Base-by-base conservation (phyloP, 169 alveolate genomes). In the Cryptosporidium felis region DNA sequence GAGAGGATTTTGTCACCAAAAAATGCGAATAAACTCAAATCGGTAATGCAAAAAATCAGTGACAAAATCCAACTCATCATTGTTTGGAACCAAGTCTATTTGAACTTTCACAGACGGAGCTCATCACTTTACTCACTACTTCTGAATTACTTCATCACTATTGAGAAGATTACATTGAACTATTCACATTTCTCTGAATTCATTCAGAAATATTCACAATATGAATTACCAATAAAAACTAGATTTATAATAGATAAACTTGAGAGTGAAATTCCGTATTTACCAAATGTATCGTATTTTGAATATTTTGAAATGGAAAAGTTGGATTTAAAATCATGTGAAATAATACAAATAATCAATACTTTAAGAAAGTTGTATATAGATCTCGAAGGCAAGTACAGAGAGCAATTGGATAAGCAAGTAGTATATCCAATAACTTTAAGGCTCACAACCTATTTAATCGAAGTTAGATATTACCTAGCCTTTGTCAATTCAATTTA, bases 31-130 rank as follows among this genome's bases (percentile, higher is more conserved):
- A 9, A 8, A 12, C 0, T 51, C n/a, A 56, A 5, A 26, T 28
- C 0, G 32, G 14, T 56, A 21, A 56, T 56, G 16, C 3, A 8
- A 23, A 56, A 53, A 56, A 56, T 56, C n/a, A 2, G 9, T 2
- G 38, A 62, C 1, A 38, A 46, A 62, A 62, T 41, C 28, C 80
- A 41, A 62, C 44, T 42, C 44, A 30, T 62, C 6, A 26, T 42
- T 62, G 36, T 62, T 0, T 42, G 42, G 32, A 42, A 42, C 38
- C 0, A 62, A 16, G 28, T 41, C 23, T 36, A 5, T 41, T 26
- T 41, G 28, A 46, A 42, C 14, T 14, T 10, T 4, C 6, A 12
- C 26, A 21, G 44, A 42, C 3, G 23, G 23, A 34, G 44, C n/a
- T 5, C 60, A 10, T 41, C 21, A 42, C 38, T 42, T 4, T 61